Evolutionary conservation across 2,329 filamentous ascomycete genomes (phyloP).

Genomic region (Sphaerulina vaccinii): DNA sequence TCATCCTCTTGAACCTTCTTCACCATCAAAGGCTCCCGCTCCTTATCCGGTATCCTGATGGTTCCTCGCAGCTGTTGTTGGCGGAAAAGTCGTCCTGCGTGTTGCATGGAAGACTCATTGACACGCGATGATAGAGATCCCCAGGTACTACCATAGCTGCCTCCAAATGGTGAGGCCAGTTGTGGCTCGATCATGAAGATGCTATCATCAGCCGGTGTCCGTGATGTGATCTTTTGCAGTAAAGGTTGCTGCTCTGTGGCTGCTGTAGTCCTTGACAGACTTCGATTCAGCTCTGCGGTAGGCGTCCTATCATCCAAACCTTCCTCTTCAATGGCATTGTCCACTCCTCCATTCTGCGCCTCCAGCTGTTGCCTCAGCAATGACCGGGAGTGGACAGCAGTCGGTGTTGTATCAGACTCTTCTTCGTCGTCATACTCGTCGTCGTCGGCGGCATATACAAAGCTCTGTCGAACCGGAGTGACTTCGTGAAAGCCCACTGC

Average conservation of each 20-base stretch:
- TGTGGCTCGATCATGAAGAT: constrained; percentile 52
- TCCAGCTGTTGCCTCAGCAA: constrained; percentile 34
- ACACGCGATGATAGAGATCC: constrained; percentile 58
- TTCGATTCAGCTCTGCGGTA: constrained; percentile 26
- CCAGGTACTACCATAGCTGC: constrained; percentile 67
- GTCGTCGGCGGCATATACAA: constrained; percentile 53
- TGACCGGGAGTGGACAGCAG: constrained; percentile 31
- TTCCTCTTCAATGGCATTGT: constrained; percentile 26
- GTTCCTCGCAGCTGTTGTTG: constrained; percentile 48
- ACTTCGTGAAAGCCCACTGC: constrained; percentile 87
- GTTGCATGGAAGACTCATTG: constrained; percentile 56
- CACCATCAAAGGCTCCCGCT: constrained; percentile 73
- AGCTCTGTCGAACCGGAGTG: constrained; percentile 73
- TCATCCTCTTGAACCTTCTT: constrained; percentile 83
- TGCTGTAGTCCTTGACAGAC: constrained; percentile 2
- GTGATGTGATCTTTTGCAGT: constrained; percentile 30
- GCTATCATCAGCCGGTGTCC: constrained; percentile 39
- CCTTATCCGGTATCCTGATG: constrained; percentile 43
- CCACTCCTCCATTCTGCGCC: constrained; percentile 26
- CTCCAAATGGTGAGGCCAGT: constrained; percentile 67
- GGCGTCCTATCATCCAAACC: constrained; percentile 34
- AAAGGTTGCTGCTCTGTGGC: constrained; percentile 30
- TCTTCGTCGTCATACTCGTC: constrained; percentile 53
- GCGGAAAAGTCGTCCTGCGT: constrained; percentile 53
- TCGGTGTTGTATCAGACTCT: constrained; percentile 36